Evolutionary conservation across 176 grass and related monocot species (phyloP), one percentile per base, ranked within the genome.

Genomic region (Guadua angustifolia): DNA sequence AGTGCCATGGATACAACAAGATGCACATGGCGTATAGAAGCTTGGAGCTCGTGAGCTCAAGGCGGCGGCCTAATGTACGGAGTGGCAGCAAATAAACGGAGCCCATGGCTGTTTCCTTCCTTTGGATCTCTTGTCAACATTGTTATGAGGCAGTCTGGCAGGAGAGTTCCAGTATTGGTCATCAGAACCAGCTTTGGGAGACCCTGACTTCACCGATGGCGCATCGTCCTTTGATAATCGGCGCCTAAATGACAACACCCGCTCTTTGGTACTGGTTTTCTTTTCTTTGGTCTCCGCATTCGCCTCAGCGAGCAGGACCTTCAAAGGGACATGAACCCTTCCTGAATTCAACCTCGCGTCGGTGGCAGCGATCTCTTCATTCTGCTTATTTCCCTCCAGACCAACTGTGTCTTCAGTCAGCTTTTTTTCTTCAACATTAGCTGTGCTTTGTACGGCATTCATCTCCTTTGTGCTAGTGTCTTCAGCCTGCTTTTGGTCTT

Each of bases 11-110:
- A 71, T 69, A 71, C n/a, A 76, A 57, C 67, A 43, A 73, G 44
- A 86, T 73, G 68, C 43, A 12, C 66, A 71, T 51, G 67, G 68
- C 73, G 73, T 46, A 17, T 57, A 67, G 25, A 42, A 65, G 60
- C 53, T 24, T 40, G 33, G 15, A 52, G 18, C 73, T 75, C 32
- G 6, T 56, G 21, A 52, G 33, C 82, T 75, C 9, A 51, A 32
- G 16, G 51, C 32, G 49, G 40, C 12, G 11, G 40, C 53, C 43
- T 84, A 94, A 60, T 78, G 77, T 10, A 75, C 74, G 1, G 92
- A 94, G 45, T 79, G 81, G 7, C 92, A 94, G 77, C 92, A 94
- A 18, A 85, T 89, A 45, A 94, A 94, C 26, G 86, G 84, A 40
- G 79, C 66, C 92, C 92, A 94, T 25, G 84, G 59, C 70, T 91